Conservation (phyloP, 2,329 filamentous ascomycete genomes). For the Alternaria sp. region DNA sequence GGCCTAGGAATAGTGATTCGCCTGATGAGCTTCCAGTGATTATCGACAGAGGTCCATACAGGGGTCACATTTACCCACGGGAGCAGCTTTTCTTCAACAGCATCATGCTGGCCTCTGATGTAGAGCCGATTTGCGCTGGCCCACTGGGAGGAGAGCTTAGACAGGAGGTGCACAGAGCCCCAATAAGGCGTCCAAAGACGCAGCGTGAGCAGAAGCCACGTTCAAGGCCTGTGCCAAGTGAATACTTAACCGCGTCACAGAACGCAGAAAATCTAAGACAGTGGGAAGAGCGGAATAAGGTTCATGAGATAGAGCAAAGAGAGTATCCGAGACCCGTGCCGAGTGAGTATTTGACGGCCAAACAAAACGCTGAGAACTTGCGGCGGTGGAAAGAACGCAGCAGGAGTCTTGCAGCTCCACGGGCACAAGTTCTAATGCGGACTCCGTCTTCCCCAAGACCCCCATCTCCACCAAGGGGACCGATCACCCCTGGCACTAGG, state of each 20-base stretch:
- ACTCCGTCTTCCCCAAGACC: neutral
- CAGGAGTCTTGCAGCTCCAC: neutral
- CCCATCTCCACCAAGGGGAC: conserved; percentile 2
- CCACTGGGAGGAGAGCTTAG: conserved; percentile 5
- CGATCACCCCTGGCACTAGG: conserved; percentile 10
- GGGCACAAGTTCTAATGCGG: neutral
- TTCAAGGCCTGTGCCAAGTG: conserved; percentile 7
- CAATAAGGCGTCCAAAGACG: neutral
- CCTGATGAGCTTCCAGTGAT: conserved; percentile 20
- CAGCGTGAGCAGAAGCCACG: neutral
- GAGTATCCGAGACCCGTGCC: conserved; percentile 3
- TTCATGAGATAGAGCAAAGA: neutral
- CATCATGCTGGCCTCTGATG: conserved; percentile 25
- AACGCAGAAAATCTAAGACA: conserved; percentile 2
- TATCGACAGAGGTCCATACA: conserved; percentile 25
- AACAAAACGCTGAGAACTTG: neutral
- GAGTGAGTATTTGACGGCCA: conserved; percentile 1
- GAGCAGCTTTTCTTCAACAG: conserved; percentile 32
- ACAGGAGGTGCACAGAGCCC: conserved; percentile 11
- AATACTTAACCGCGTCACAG: conserved; percentile 5
- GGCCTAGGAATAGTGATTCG: conserved; percentile 2
- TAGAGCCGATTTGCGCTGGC: conserved; percentile 8
- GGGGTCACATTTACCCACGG: conserved; percentile 18
- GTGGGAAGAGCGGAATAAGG: conserved; percentile 1
- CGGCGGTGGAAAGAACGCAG: conserved; percentile 1